Evolutionary conservation across 2,329 filamentous ascomycete genomes (phyloP), one percentile per base, ranked within the genome.

Genomic region (Penicillium sp.): DNA sequence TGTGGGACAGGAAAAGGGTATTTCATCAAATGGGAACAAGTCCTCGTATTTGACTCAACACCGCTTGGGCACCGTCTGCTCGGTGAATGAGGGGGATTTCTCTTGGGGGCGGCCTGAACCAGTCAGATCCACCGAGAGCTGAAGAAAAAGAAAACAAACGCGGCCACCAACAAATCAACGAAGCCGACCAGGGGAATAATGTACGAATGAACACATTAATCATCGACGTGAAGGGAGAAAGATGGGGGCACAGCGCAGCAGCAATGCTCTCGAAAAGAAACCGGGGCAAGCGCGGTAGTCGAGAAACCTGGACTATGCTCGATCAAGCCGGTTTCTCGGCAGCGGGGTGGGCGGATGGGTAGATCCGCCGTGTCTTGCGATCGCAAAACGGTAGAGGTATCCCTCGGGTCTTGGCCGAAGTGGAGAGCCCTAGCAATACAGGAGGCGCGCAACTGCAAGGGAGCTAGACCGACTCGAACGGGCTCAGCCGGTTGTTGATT

Each of bases 41-140:
- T 46, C 41, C 53, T 56, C 52, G 54, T 56, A 31, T 11, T 49
- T 55, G 65, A 62, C 50, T 63, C 41, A 62, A 58, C 54, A 60
- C 44, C 50, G 51, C 58, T 64, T 50, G 50, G 55, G 62, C 58
- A 60, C 24, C 53, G 47, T 11, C 44, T 19, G 10, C 41, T 44
- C 41, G n/a, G 16, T 11, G 18, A 22, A 19, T 22, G 18, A 1
- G 22, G 40, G 40, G 51, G 55, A 41, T 44, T 47, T 55, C n/a
- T 49, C 40, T 51, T 55, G n/a, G 55, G 54, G 55, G 62, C 55
- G 63, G 67, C 51, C 70, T 67, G 69, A 68, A 54, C 69, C 67
- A 70, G 70, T 66, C 70, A 69, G 69, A 62, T 69, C 66, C 61
- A 67, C 63, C 39, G 46, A 54, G 49, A 54, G 53, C 19, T 22